phyloP scores from a whole-genome alignment of 208 protist species.

The Vickermania ingenoplastis region DNA sequence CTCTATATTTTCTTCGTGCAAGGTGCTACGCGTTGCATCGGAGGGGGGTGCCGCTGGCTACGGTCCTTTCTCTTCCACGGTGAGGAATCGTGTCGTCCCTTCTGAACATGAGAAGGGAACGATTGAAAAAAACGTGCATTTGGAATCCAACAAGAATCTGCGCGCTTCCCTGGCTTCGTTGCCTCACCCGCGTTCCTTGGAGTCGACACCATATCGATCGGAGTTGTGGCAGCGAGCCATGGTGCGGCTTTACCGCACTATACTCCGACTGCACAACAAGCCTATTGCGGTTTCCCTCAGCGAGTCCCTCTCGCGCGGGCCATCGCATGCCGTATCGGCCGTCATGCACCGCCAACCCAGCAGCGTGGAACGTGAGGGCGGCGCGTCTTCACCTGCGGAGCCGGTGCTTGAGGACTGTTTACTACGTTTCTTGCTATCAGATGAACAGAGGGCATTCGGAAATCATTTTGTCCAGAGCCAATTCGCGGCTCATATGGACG shows the following conservation, averaged over 20 bases:
- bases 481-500: constrained; percentile 68
- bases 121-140: constrained; percentile 32
- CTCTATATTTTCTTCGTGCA: background rate
- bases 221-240: constrained; percentile 51
- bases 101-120: constrained; percentile 1
- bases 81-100: background rate
- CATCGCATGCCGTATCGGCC: constrained; percentile 18
- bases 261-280: constrained; percentile 74
- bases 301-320: constrained; percentile 11
- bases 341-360: constrained; percentile 5
- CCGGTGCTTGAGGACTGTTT: constrained; percentile 23
- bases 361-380: background rate
- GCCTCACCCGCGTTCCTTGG: constrained; percentile 48
- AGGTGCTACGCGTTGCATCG: too few relatives aligned
- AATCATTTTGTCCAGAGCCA: constrained; percentile 77
- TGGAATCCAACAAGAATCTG: constrained; percentile 38
- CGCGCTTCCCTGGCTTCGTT: constrained; percentile 49
- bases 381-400: background rate
- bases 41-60: too few relatives aligned
- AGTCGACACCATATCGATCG: constrained; percentile 23
- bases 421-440: constrained; percentile 42
- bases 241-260: constrained; percentile 62
- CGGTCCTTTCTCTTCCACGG: constrained; percentile 49
- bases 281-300: constrained; percentile 45
- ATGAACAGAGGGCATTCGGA: constrained; percentile 71